Base-by-base conservation (phyloP, 2,329 filamentous ascomycete species). In the Colletotrichum sp. region DNA sequence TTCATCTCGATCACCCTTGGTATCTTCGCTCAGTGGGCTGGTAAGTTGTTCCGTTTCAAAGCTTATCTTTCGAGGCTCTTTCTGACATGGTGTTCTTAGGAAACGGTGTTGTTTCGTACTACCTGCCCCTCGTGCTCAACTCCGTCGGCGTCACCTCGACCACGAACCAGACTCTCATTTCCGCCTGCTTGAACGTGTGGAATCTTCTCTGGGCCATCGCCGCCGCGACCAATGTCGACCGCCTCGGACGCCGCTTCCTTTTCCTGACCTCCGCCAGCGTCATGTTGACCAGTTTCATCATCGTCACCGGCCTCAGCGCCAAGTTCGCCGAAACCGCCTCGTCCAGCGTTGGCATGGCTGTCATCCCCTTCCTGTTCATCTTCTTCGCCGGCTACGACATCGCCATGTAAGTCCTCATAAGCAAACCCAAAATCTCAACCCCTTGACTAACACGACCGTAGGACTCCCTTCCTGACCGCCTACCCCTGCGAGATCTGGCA, bases 331-430 rank as follows among this genome's bases (percentile, higher is more conserved):
- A 76, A 2, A 81, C 79, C 3, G 76, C 76, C 0, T 76, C 79
- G 4, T 75, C 79, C 3, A 75, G 76, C 16, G 80, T 80, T 7
- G 82, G 81, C 8, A 72, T 73, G 6, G 79, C 79, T 0, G 84
- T 86, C 1, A 81, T 87, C 8, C 81, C 81, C 1, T 85, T 85
- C 36, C 80, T 88, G 1, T 87, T 87, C 60, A 82, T 86, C n/a
- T 86, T 83, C 21, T 86, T 83, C 57, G 82, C 82, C 69, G 82
- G 82, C 71, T 77, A 77, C 44, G 76, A 77, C 32, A 67, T 77
- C 0, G 76, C 76, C 52, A 75, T 75, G 72, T 75, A 62, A 75
- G 72, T 62, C 8, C n/a, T 8, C 10, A 12, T 3, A 2, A 3
- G 34, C 34, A 36, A 36, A 6, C 34, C 12, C 30, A 30, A 30